A percentile compares a stretch with the other conserved stretches of the same genome.
These are phyloP conservation scores for Syzygium syzygioides DNA, from an alignment of 441 rosid species.

Conservation along the genomic window DNA sequence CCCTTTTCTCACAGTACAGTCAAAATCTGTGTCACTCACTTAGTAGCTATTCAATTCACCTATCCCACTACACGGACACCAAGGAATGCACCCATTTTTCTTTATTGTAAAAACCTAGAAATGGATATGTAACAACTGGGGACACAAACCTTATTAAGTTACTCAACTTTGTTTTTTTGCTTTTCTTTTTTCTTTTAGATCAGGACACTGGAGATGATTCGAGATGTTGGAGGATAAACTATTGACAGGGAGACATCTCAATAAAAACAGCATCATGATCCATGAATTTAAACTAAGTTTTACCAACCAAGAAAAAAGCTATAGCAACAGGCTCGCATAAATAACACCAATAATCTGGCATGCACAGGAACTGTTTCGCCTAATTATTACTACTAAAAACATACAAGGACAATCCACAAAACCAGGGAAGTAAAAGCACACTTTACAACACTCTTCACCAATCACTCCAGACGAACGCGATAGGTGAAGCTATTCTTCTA, in stretches of 20 bases:
- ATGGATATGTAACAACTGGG: not conserved
- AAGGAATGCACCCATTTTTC: not conserved
- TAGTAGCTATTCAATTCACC: not conserved
- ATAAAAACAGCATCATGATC: not conserved
- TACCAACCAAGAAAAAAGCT: not conserved
- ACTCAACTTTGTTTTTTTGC: not conserved
- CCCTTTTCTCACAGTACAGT: not conserved
- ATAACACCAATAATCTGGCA: not conserved
- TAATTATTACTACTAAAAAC: not conserved
- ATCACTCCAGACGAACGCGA: not conserved
- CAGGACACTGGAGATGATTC: not conserved
- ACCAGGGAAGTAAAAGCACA: not conserved
- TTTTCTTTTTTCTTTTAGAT: not conserved
- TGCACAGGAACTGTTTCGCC: not conserved
- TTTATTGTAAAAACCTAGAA: not conserved
- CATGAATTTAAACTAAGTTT: not conserved
- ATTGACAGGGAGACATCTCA: not conserved
- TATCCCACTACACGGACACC: not conserved
- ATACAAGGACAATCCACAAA: not conserved
- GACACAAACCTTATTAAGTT: not conserved
- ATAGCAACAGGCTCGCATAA: not conserved
- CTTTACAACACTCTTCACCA: not conserved
- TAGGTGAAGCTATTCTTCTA: not conserved
- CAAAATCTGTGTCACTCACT: not conserved
- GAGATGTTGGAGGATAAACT: not conserved